A percentile compares a stretch with the other conserved stretches of the same genome.
phyloP scores from a whole-genome alignment of 208 protist species.

The Crithidia thermophila region DNA sequence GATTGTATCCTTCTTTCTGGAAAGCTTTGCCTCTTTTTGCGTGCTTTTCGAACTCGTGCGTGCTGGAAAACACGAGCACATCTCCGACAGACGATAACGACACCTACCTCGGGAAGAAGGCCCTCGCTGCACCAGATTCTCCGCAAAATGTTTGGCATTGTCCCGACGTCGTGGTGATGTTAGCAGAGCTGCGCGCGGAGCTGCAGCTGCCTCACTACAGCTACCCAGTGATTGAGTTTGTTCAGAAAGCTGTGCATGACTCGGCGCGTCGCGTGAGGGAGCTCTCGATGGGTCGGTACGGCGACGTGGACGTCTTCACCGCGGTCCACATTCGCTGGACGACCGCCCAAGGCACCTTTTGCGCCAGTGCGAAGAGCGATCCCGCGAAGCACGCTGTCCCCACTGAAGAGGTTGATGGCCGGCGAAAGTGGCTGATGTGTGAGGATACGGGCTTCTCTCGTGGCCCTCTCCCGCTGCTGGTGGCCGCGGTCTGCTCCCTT shows the following conservation, averaged over 20 bases:
- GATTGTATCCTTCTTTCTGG: too few species aligned
- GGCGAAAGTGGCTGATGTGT: conserved; percentile 10
- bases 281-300: conserved; percentile 33
- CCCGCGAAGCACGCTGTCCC: conserved; percentile 7
- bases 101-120: too few species aligned
- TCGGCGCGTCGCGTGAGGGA: conserved; percentile 43
- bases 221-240: conserved; percentile 56
- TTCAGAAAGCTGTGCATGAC: conserved; percentile 59
- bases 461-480: conserved; percentile 24
- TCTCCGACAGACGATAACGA: too few species aligned
- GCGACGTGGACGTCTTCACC: conserved; percentile 65
- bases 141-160: conserved; percentile 25
- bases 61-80: too few species aligned
- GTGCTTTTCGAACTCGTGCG: too few species aligned
- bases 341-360: conserved; percentile 6
- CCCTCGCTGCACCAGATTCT: too few species aligned
- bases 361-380: conserved; percentile 36
- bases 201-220: conserved; percentile 38
- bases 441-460: conserved; percentile 11
- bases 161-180: conserved; percentile 58
- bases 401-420: not conserved
- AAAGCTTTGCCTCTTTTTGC: too few species aligned
- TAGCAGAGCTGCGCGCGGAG: conserved; percentile 40
- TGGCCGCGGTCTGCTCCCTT: conserved; percentile 26
- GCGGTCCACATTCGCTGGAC: conserved; percentile 47